Evolutionary conservation across 192 early-diverging fungal genomes (phyloP).

Genomic region (Backusella tarrabulga): DNA sequence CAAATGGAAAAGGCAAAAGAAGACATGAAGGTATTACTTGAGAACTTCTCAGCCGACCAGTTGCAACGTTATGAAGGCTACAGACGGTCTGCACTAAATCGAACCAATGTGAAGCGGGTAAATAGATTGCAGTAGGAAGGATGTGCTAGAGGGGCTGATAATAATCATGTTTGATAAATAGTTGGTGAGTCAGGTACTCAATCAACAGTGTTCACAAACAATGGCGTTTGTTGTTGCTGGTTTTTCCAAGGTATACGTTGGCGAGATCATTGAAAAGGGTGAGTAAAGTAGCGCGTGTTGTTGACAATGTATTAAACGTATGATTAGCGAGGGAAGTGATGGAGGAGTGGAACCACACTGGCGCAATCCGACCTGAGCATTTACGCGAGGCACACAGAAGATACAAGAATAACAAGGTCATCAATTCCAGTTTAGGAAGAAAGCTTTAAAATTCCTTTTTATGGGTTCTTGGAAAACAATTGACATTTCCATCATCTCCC

Average conservation of each 20-base stretch:
- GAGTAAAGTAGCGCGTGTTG: not conserved
- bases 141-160: not conserved
- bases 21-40: constrained; percentile 59
- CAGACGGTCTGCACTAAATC: constrained; percentile 72
- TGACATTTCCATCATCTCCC: not conserved
- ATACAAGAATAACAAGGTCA: constrained; percentile 57
- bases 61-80: constrained; percentile 80
- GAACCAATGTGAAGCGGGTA: constrained; percentile 75
- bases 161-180: constrained; percentile 15
- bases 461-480: not conserved
- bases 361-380: constrained; percentile 80
- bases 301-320: not conserved
- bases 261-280: constrained; percentile 84
- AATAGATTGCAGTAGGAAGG: not conserved
- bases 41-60: constrained; percentile 72
- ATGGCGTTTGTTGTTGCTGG: constrained; percentile 84
- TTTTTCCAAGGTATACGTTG: constrained; percentile 90
- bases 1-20: constrained; percentile 51
- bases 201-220: constrained; percentile 68
- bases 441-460: constrained; percentile 7
- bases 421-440: constrained; percentile 13
- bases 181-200: constrained; percentile 64
- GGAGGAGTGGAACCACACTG: constrained; percentile 74
- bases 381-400: constrained; percentile 81
- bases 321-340: constrained; percentile 69